phyloP scores from a whole-genome alignment of 352 stramenopile species.

The Plasmopara muralis region DNA sequence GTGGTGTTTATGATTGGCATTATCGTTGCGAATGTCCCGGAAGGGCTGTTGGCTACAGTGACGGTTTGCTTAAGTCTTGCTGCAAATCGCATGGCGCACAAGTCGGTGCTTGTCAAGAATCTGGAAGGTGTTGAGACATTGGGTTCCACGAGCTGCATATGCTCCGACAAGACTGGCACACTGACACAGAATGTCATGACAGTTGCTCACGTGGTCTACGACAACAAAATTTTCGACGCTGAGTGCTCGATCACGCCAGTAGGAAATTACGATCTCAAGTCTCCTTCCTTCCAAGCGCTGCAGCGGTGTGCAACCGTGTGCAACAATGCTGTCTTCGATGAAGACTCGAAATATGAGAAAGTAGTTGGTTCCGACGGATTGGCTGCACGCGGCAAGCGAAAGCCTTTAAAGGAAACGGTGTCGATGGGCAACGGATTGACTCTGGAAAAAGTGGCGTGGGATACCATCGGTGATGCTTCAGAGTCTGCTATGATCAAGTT shows the following conservation, averaged over 20 bases:
- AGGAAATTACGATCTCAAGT: constrained; percentile 44
- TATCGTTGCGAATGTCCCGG: constrained; percentile 93
- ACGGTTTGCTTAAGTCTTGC: constrained; percentile 90
- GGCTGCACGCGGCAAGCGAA: constrained; percentile 36
- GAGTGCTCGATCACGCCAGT: constrained; percentile 68
- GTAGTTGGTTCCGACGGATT: constrained; percentile 36
- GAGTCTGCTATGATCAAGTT: constrained; percentile 86
- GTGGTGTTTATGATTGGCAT: constrained; percentile 93
- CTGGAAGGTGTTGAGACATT: constrained; percentile 90
- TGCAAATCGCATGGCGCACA: constrained; percentile 83
- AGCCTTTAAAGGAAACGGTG: constrained; percentile 54
- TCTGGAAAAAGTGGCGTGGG: constrained; percentile 49
- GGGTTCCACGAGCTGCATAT: constrained; percentile 88
- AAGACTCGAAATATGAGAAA: constrained; percentile 72
- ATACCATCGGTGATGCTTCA: constrained; percentile 72
- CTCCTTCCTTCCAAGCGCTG: constrained; percentile 52
- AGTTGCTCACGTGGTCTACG: constrained; percentile 76
- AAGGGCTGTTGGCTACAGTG: constrained; percentile 88
- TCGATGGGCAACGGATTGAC: constrained; percentile 30
- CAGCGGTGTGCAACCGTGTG: constrained; percentile 83
- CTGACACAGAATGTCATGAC: constrained; percentile 95
- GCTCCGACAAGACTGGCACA: constrained; percentile 92
- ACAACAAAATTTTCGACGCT: constrained; percentile 71
- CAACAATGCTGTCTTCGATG: constrained; percentile 75
- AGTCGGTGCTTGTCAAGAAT: constrained; percentile 93